Conservation (phyloP, 1,284 basidiomycete genomes). For the Trametes pubescens region DNA sequence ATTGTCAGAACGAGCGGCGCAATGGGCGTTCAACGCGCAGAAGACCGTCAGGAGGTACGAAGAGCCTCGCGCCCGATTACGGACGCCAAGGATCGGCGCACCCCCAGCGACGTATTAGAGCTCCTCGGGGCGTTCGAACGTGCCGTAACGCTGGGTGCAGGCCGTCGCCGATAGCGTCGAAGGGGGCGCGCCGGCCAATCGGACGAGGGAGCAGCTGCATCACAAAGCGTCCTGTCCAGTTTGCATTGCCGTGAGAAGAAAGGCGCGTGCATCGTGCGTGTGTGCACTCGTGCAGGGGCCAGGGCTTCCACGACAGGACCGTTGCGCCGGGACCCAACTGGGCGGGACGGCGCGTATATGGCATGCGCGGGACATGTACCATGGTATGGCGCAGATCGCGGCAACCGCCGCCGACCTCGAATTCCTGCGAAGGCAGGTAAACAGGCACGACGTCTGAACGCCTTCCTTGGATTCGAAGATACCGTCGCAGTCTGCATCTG, state of each 20-base stretch:
- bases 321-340: slow-evolving; percentile 11
- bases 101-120: slow-evolving; percentile 16
- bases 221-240: slow-evolving; percentile 34
- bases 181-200: slow-evolving; percentile 33
- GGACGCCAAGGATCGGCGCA: slow-evolving; percentile 27
- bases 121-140: slow-evolving; percentile 15
- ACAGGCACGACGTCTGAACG: slow-evolving; percentile 32
- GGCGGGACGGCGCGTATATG: slow-evolving; percentile 23
- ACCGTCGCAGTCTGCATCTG: slow-evolving; percentile 16
- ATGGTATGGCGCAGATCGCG: slow-evolving; percentile 22
- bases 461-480: slow-evolving; percentile 30
- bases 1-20: background rate
- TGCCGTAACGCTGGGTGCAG: slow-evolving; percentile 23
- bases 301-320: slow-evolving; percentile 22
- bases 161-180: slow-evolving; percentile 30
- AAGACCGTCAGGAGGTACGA: background rate
- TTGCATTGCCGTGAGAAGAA: slow-evolving; percentile 36
- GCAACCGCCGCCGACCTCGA: slow-evolving; percentile 27
- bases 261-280: slow-evolving; percentile 31
- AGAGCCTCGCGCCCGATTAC: slow-evolving; percentile 5
- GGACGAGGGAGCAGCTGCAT: slow-evolving; percentile 36
- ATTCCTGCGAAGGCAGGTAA: slow-evolving; percentile 34
- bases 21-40: background rate
- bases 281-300: slow-evolving; percentile 6
- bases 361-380: slow-evolving; percentile 23